These are phyloP conservation scores for Auricularia auricula-judae DNA, from an alignment of 768 basidiomycete species.

Conservation along the genomic window DNA sequence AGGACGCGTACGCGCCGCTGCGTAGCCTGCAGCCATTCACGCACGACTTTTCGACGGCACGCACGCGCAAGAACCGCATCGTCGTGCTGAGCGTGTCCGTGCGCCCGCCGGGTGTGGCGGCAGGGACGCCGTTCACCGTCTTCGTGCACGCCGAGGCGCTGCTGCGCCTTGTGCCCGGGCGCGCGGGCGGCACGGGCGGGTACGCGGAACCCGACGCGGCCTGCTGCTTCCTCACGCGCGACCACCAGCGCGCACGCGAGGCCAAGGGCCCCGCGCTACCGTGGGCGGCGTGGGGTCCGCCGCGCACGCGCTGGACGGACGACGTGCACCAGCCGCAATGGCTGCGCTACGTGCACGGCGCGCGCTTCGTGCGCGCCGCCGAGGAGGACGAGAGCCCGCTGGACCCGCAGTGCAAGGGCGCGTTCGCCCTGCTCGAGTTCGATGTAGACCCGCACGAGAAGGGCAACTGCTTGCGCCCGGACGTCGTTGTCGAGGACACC, in stretches of 20 bases:
- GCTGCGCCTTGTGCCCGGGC: neutral
- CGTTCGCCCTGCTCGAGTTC: conserved; percentile 21
- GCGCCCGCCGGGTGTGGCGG: neutral
- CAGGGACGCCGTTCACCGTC: conserved; percentile 20
- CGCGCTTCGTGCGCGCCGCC: conserved; percentile 22
- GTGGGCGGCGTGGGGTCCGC: conserved; percentile 31
- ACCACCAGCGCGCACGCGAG: conserved; percentile 8
- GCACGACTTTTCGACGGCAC: neutral
- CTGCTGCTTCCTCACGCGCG: conserved; percentile 24
- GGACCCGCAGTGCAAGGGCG: conserved; percentile 6
- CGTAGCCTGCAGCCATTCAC: neutral
- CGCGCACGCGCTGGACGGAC: conserved; percentile 22
- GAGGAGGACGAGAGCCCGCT: neutral
- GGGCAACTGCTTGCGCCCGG: neutral
- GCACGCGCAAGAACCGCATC: neutral
- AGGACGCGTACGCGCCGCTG: conserved; percentile 10
- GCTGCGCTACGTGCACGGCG: conserved; percentile 35
- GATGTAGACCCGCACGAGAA: conserved; percentile 12
- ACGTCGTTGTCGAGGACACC: neutral
- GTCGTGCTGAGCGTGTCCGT: neutral
- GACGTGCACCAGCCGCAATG: conserved; percentile 24
- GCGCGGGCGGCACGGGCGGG: neutral
- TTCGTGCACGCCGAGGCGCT: conserved; percentile 2
- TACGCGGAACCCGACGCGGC: conserved; percentile 12
- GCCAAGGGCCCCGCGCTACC: conserved; percentile 8